Evolutionary conservation across 331 rosid genomes (phyloP).

Genomic region (Phaseolus coccineus): DNA sequence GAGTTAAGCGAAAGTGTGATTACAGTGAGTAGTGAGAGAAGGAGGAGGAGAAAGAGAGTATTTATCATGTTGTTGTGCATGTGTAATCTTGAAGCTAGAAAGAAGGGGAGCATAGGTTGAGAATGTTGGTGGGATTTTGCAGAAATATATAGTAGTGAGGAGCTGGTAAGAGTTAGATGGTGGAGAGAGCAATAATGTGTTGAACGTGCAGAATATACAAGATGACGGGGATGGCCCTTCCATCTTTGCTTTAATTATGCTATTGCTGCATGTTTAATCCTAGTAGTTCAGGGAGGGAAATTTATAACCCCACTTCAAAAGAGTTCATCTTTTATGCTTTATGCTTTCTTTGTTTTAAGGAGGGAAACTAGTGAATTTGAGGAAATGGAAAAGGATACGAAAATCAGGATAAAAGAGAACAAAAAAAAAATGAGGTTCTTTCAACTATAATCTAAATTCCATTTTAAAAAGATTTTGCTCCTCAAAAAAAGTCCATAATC

Average conservation of each 20-base stretch:
- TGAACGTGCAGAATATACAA: neutral
- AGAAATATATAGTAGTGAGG: neutral
- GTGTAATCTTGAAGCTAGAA: neutral
- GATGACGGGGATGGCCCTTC: neutral
- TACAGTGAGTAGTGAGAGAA: neutral
- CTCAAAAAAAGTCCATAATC: no score
- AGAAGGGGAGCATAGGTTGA: neutral
- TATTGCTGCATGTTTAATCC: neutral
- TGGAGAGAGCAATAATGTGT: neutral
- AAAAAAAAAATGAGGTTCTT: no score
- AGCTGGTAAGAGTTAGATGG: neutral
- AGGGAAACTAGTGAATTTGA: no score
- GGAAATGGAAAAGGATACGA: no score
- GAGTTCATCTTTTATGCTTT: no score
- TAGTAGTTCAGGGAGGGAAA: no score
- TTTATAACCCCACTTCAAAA: no score
- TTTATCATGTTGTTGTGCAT: neutral
- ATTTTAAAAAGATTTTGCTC: no score
- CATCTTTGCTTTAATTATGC: neutral
- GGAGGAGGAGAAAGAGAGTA: neutral
- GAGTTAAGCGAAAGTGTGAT: neutral
- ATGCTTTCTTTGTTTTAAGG: no score
- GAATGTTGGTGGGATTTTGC: neutral
- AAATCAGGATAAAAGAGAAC: no score
- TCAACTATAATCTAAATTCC: no score